Base-by-base conservation (phyloP, 371 early-diverging fungal genomes). In the Mycotypha africana region DNA sequence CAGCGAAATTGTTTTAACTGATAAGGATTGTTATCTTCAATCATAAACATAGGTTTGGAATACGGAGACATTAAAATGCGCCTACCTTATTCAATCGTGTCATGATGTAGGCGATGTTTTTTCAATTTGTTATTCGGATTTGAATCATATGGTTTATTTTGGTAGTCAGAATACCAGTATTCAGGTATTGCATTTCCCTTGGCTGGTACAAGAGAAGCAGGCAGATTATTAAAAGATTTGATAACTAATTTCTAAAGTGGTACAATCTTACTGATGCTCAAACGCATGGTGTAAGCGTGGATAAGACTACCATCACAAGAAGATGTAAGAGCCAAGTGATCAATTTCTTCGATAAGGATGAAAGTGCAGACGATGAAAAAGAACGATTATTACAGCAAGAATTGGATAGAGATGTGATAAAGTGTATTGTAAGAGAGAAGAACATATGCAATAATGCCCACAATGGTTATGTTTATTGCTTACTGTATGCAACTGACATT, bases 81-180 rank as follows among this genome's bases (percentile, higher is more conserved):
- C 76, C 2, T 86, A 82, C 42, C 65, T 81, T 3, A 71, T 90
- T 21, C 82, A 81, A 48, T 80, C 88, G 3, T 82, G 83, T 17
- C 81, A 78, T 37, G 84, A 89, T 51, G 84, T 87, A 2, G 91
- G 91, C 8, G 87, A 88, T 38, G 61, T 90, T 5, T 79, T 88
- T 39, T 84, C 88, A 0, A 47, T 88, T 4, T 85, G 77, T 17
- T 84, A 83, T 48, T 79, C 74, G 2, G 66, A 69, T 14, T 30
- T 48, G 4, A 62, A 67, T 20, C 66, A 81, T 12, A 75, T 64
- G 7, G 51, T 90, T 41, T 84, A 76, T 34, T 77, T 90, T 48
- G 91, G 91, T 0, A 86, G 88, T 47, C 87, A 89, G 53, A 86
- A 90, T 56, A 86, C 91, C 2, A 85, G 86, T 52, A 84, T 90